Conservation (phyloP, 2,329 filamentous ascomycete species). For the Annulohypoxylon truncatum region DNA sequence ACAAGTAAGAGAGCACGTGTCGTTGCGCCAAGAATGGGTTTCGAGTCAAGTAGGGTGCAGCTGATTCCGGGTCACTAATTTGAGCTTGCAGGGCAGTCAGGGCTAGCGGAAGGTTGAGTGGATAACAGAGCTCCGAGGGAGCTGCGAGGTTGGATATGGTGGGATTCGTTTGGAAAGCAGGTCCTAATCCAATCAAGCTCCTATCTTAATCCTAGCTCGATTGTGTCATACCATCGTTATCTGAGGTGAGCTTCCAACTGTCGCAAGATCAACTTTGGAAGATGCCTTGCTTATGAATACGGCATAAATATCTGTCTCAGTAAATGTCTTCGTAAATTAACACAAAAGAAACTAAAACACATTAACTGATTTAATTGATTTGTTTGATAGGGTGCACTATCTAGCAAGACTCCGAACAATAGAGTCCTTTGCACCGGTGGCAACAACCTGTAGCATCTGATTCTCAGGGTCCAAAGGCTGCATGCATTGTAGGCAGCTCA, state of each 20-base stretch:
- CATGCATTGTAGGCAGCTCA: constrained; percentile 26
- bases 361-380: constrained; percentile 7
- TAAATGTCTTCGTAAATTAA: neutral
- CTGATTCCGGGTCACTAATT: constrained; percentile 27
- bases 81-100: constrained; percentile 32
- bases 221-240: constrained; percentile 41
- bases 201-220: constrained; percentile 31
- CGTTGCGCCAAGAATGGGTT: constrained; percentile 20
- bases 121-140: constrained; percentile 20
- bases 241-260: constrained; percentile 31
- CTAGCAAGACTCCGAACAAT: neutral
- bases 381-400: neutral
- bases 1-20: constrained; percentile 36
- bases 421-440: constrained; percentile 3
- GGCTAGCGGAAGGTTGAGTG: constrained; percentile 28
- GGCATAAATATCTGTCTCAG: neutral
- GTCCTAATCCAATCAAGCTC: constrained; percentile 28
- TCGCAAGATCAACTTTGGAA: neutral
- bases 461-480: constrained; percentile 38
- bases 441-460: constrained; percentile 20
- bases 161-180: constrained; percentile 2
- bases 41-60: constrained; percentile 32
- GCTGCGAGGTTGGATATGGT: neutral
- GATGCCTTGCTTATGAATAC: neutral
- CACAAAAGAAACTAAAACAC: neutral